Evolutionary conservation across 176 grass and related monocot species (phyloP), one percentile per base, ranked within the genome.

Genomic region (Carex littledalei): DNA sequence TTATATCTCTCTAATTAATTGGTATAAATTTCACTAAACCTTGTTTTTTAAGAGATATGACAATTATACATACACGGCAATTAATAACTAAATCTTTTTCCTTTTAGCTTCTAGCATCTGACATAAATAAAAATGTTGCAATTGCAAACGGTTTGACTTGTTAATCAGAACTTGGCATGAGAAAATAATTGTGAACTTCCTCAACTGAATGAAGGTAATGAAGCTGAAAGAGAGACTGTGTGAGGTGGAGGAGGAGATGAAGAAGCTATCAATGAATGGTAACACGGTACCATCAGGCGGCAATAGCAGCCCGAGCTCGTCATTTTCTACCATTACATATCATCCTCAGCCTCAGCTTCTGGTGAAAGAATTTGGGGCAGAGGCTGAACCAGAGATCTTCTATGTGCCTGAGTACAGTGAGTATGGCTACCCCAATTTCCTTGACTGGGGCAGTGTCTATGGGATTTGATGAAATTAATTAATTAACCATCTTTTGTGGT

Each of bases 261-360:
- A 16, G 71, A 92, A 94, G 91, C 47, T 92, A 26, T 78, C 81
- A 4, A 72, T 85, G 13, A 2, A 56, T 2, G 60, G 66, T 8
- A 79, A 57, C 18, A 78, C 11, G 1, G 21, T 73, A 5, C 24
- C 82, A 26, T 90, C 79, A 31, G 89, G 57, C 0, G 85, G 78
- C 2, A 74, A 84, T 47, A 88, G 91, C 81, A 99, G 96, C 84
- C 96, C 96, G 20, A 94, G 85, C 88, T 95, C 93, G 3, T 95
- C 92, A 6, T 94, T 97, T 86, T 97, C 96, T 17, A 94, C 90
- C 20, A 86, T 92, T 43, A 99, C 93, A 21, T 81, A 93, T 87
- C 90, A 90, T 53, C 34, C 34, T 35, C 34, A 39, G 5, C 39
- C 85, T 31, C 78, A 55, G 59, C 76, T 87, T 49, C 41, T 91